Percentiles rank a stretch among this genome's conserved stretches.
Conservation (phyloP, 2,329 filamentous ascomycete species). For the Neonectria ditissima region DNA sequence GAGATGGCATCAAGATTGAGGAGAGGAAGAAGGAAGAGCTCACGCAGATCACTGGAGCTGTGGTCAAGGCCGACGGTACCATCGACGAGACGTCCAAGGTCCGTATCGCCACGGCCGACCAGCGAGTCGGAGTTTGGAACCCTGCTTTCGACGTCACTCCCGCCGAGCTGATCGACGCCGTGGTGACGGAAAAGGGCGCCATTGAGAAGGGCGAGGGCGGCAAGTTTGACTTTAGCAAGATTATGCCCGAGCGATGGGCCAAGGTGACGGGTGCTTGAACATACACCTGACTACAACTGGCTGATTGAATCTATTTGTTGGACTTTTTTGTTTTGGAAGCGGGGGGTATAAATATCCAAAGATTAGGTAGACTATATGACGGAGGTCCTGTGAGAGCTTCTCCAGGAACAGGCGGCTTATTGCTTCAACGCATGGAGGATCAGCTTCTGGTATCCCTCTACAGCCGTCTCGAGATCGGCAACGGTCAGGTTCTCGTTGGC, state of each 20-base stretch:
- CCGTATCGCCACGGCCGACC: constrained; percentile 82
- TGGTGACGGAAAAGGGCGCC: constrained; percentile 92
- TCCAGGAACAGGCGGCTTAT: constrained; percentile 30
- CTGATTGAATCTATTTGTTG: constrained; percentile 16
- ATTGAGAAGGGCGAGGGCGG: constrained; percentile 81
- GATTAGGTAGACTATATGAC: constrained; percentile 36
- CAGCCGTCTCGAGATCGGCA: constrained; percentile 79
- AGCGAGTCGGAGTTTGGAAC: constrained; percentile 91
- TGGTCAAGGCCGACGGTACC: constrained; percentile 71
- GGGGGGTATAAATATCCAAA: constrained; percentile 35
- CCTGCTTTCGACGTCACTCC: constrained; percentile 97
- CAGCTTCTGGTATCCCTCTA: constrained; percentile 81
- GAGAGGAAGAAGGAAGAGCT: constrained; percentile 85
- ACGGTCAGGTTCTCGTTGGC: constrained; percentile 84
- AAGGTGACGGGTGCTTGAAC: constrained; percentile 44
- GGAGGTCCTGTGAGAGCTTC: constrained; percentile 17
- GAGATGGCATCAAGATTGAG: constrained; percentile 88
- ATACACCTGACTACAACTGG: background rate
- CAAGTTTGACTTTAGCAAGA: constrained; percentile 71
- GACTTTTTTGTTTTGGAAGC: constrained; percentile 28
- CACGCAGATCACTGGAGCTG: constrained; percentile 83
- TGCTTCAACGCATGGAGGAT: constrained; percentile 66
- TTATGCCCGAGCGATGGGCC: constrained; percentile 68
- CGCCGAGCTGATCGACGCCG: constrained; percentile 86
- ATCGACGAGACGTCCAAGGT: constrained; percentile 73